Evolutionary conservation across 2,329 filamentous ascomycete genomes (phyloP), one percentile per base, ranked within the genome.

Genomic region (Laburnicola sp.): DNA sequence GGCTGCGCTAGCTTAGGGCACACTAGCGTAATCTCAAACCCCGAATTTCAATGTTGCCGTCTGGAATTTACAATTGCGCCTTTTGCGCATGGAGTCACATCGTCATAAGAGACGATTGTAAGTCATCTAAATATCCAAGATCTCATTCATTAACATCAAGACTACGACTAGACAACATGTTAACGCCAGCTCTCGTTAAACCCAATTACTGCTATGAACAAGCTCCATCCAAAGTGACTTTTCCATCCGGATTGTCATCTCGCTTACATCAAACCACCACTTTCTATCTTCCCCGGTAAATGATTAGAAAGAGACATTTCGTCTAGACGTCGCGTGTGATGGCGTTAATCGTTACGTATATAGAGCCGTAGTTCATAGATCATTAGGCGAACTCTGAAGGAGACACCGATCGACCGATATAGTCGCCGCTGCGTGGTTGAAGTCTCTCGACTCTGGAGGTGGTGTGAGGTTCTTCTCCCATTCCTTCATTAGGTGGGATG

Each of bases 401-500:
- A 9, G 66, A 61, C 7, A 57, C 57, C 7, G 66, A 65, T 51
- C 65, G 64, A 11, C 68, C 68, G 49, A 72, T 62, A 57, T 71
- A 72, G 49, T 72, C 70, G 32, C 69, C 70, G 44, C 65, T 67
- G 16, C 59, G 47, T 70, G 68, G 47, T 57, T 65, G 6, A 62
- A 45, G 25, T 62, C 60, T 38, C 69, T 54, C 16, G 69, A 66
- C 58, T 72, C 68, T 2, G 70, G 64, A 6, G 70, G 66, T 6
- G 84, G 79, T 2, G 82, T 84, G 10, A 92, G 76, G 59, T 83
- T 89, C 71, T 85, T 89, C 76, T 97, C 93, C 89, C 91, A 96
- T 68, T 96, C 91, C 58, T 86, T 88, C 84, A 97, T 91, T 50
- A 96, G 79, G 56, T 87, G 88, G 31, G 86, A 88, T n/a, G 92